A percentile compares a stretch with the other conserved stretches of the same genome.
These are phyloP conservation scores for Podospora tetraspora DNA, from an alignment of 495 filamentous ascomycete species.

Conservation along the genomic window DNA sequence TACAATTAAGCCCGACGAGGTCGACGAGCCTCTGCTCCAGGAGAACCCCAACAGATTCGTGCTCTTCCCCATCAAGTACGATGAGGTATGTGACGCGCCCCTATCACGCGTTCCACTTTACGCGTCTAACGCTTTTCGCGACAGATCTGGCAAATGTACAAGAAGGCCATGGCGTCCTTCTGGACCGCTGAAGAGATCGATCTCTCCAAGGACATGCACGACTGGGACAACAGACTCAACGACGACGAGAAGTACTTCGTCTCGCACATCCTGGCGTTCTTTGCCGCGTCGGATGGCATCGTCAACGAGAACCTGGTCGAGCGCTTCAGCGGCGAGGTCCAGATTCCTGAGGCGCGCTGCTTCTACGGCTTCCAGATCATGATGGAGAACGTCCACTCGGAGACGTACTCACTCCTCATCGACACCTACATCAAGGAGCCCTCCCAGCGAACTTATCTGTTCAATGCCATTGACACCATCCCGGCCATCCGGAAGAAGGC, in stretches of 20 bases:
- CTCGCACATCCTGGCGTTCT: slow-evolving; percentile 98
- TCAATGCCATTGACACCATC: slow-evolving; percentile 97
- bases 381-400: slow-evolving; percentile 99
- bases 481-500: slow-evolving; percentile 94
- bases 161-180: slow-evolving; percentile 99
- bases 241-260: slow-evolving; percentile 98
- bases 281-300: slow-evolving; percentile 98
- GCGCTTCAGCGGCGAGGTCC: slow-evolving; percentile 95
- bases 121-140: slow-evolving; percentile 22
- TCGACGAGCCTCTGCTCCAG: slow-evolving; percentile 83
- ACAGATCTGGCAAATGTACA: slow-evolving; percentile 99
- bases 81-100: slow-evolving; percentile 74
- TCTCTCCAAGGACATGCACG: slow-evolving; percentile 95
- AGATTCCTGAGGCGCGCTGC: slow-evolving; percentile 96
- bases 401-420: slow-evolving; percentile 98
- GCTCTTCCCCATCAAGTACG: slow-evolving; percentile 98
- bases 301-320: slow-evolving; percentile 99
- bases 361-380: slow-evolving; percentile 99
- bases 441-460: slow-evolving; percentile 88
- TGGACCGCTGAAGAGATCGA: slow-evolving; percentile 99
- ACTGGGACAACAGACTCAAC: slow-evolving; percentile 97
- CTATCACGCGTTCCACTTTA: slow-evolving; percentile 64
- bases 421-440: slow-evolving; percentile 99
- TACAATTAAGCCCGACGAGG: slow-evolving; percentile 65
- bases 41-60: slow-evolving; percentile 97